Percentiles rank a stretch among this genome's conserved stretches.
These are phyloP conservation scores for Blastobotrys apis DNA, from an alignment of 1,139 yeast genomes.

Conservation along the genomic window DNA sequence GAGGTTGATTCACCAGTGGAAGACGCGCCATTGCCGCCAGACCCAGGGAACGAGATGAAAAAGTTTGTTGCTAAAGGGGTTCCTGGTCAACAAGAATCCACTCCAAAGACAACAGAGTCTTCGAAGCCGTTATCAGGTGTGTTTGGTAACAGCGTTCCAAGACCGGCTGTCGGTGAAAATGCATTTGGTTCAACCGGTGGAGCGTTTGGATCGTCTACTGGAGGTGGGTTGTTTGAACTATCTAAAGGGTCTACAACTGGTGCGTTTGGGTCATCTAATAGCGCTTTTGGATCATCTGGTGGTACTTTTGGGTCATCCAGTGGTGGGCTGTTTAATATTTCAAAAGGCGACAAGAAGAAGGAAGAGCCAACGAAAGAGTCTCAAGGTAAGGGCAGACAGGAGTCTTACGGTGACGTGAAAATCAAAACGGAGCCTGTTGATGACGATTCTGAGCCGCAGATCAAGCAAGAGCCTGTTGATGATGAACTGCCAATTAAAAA, in stretches of 20 bases:
- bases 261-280: too few species aligned
- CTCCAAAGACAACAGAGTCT: not conserved
- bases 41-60: slow-evolving; percentile 6
- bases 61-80: not conserved
- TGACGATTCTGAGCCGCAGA: not conserved
- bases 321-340: not conserved
- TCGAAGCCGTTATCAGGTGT: too few species aligned
- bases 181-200: too few species aligned
- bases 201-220: not conserved
- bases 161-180: not conserved
- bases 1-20: not conserved
- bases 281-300: too few species aligned
- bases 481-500: not conserved
- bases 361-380: not conserved
- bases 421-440: too few species aligned
- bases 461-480: not conserved
- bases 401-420: not conserved
- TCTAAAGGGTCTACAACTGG: too few species aligned
- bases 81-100: not conserved
- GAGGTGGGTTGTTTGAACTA: not conserved
- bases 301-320: too few species aligned
- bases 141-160: not conserved
- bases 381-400: too few species aligned
- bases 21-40: slow-evolving; percentile 17
- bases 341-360: not conserved